phyloP scores from a whole-genome alignment of 2,329 filamentous ascomycete genomes.

The Mollisia scopiformis region DNA sequence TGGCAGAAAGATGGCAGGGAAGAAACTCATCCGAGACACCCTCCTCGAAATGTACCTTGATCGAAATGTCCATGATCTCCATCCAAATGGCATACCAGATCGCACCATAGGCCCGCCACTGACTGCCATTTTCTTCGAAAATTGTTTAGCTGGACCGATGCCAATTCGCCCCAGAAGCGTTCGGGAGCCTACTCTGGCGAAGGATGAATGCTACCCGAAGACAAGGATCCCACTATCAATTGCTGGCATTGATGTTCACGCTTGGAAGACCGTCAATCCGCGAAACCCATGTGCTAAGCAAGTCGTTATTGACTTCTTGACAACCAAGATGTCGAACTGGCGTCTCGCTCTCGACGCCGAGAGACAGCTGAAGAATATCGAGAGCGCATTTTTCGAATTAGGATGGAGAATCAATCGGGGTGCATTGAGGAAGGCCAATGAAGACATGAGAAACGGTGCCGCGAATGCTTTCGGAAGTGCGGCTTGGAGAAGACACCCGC shows the following conservation, averaged over 20 bases:
- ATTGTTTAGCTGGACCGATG: neutral
- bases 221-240: conserved; percentile 15
- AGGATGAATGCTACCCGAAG: conserved; percentile 10
- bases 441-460: conserved; percentile 4
- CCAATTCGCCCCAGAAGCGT: neutral
- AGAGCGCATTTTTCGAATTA: conserved; percentile 18
- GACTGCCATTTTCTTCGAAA: conserved; percentile 12
- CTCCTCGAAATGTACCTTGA: conserved; percentile 9
- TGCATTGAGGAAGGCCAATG: conserved; percentile 10
- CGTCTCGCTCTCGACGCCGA: no score
- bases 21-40: neutral
- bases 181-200: neutral
- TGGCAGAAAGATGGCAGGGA: neutral
- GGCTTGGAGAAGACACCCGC: conserved; percentile 7
- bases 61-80: conserved; percentile 5
- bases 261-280: neutral
- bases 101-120: conserved; percentile 11
- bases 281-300: neutral
- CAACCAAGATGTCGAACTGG: neutral
- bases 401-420: conserved; percentile 23
- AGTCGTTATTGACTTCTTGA: conserved; percentile 15
- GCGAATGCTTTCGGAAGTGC: conserved; percentile 7
- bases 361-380: conserved; percentile 9
- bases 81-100: conserved; percentile 8
- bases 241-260: conserved; percentile 6